phyloP scores from a whole-genome alignment of 306 rosid genomes.

The Fragaria nilgerrensis region DNA sequence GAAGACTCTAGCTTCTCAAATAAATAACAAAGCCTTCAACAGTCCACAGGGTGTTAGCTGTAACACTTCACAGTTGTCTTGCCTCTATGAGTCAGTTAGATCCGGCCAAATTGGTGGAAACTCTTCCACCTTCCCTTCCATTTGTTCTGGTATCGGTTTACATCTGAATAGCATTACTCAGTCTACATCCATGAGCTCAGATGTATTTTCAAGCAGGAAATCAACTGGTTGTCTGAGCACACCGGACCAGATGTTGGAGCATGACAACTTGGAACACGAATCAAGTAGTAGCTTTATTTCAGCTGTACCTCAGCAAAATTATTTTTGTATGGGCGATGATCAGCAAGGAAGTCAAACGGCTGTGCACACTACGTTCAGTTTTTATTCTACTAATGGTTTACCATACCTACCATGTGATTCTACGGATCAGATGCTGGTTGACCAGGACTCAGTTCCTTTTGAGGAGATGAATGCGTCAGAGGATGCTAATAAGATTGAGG shows the following conservation, averaged over 20 bases:
- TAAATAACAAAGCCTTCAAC: background rate
- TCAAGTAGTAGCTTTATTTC: slow-evolving; percentile 2
- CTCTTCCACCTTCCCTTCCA: background rate
- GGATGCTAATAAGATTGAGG: slow-evolving; percentile 7
- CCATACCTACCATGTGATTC: slow-evolving; percentile 4
- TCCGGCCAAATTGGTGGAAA: slow-evolving; percentile 4
- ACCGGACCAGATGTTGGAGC: background rate
- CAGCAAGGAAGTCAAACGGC: slow-evolving; percentile 15
- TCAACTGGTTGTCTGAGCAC: background rate
- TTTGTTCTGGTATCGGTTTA: slow-evolving; percentile 11
- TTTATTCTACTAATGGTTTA: background rate
- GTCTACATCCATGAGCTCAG: slow-evolving; percentile 4
- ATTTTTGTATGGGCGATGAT: slow-evolving; percentile 6
- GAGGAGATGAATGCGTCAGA: slow-evolving; percentile 12
- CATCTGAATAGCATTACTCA: slow-evolving; percentile 20
- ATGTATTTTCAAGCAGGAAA: slow-evolving; percentile 2
- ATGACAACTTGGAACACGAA: background rate
- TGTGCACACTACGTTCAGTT: background rate
- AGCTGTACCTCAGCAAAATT: background rate
- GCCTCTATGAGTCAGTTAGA: slow-evolving; percentile 7
- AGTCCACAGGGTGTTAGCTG: background rate
- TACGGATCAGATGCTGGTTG: background rate
- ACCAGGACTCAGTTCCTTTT: slow-evolving; percentile 17
- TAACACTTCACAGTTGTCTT: background rate
- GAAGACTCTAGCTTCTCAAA: slow-evolving; percentile 4